A percentile compares a stretch with the other conserved stretches of the same genome.
Evolutionary conservation across 2,329 filamentous ascomycete species (phyloP).

Genomic region (Tetracladium maxilliforme): DNA sequence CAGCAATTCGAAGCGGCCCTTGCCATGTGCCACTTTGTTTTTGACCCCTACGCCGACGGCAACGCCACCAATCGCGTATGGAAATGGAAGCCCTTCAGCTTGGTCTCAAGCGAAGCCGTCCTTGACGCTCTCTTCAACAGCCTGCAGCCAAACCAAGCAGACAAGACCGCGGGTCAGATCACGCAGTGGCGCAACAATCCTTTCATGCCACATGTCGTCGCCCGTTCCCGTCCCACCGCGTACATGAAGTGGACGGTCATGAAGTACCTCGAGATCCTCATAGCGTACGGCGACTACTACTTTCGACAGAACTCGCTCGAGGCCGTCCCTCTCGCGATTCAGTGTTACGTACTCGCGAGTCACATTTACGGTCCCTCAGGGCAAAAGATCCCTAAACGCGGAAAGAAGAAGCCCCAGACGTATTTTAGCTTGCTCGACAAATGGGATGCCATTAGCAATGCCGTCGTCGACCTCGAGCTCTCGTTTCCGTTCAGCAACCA

Average conservation of each 20-base stretch:
- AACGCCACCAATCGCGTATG: no score
- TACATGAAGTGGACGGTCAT: conserved; percentile 17
- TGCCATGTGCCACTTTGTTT: conserved; percentile 7
- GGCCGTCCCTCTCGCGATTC: conserved; percentile 13
- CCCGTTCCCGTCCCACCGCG: conserved; percentile 9
- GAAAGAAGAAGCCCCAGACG: conserved; percentile 5
- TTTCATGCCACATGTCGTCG: conserved; percentile 10
- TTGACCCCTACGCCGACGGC: conserved; percentile 8
- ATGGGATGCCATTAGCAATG: conserved; percentile 10
- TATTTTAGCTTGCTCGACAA: conserved; percentile 5
- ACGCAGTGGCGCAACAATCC: conserved; percentile 9
- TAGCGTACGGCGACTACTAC: conserved; percentile 13
- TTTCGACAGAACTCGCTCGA: conserved; percentile 13
- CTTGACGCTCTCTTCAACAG: no score
- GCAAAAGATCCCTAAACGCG: conserved; percentile 4
- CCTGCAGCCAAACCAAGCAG: no score
- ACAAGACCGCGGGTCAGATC: no score
- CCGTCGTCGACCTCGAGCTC: conserved; percentile 8
- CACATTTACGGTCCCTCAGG: conserved; percentile 10
- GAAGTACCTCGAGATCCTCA: conserved; percentile 16
- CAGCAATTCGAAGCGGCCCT: conserved; percentile 12
- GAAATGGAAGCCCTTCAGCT: no score
- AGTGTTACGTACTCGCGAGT: conserved; percentile 12
- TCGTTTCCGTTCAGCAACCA: conserved; percentile 8
- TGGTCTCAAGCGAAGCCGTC: no score